Conservation (phyloP, 2,329 filamentous ascomycete genomes). For the Pseudocercospora cruenta region DNA sequence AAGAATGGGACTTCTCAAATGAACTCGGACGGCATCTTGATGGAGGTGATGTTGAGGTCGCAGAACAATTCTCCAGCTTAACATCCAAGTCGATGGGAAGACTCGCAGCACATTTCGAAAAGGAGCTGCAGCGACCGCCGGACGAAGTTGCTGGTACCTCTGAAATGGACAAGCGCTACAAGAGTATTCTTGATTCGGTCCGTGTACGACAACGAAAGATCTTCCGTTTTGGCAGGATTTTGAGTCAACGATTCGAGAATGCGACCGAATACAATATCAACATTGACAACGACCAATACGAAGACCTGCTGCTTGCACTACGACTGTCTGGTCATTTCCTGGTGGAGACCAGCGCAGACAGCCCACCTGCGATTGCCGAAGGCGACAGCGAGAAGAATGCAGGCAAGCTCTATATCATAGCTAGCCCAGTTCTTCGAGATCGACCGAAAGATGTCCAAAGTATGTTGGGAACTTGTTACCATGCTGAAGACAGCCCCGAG, state of each 20-base stretch:
- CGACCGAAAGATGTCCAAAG: conserved; percentile 80
- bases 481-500: conserved; percentile 68
- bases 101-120: conserved; percentile 87
- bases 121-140: conserved; percentile 80
- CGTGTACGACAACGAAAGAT: conserved; percentile 94
- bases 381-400: conserved; percentile 40
- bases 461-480: conserved; percentile 79
- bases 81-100: conserved; percentile 91
- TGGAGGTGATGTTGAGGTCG: conserved; percentile 92
- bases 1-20: conserved; percentile 98
- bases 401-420: conserved; percentile 71
- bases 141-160: conserved; percentile 71
- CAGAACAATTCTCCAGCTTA: conserved; percentile 92
- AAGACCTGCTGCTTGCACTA: conserved; percentile 78
- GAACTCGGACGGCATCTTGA: conserved; percentile 89
- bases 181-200: conserved; percentile 91
- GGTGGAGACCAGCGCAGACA: conserved; percentile 64
- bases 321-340: conserved; percentile 84
- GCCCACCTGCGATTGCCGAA: conserved; percentile 46
- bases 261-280: conserved; percentile 92
- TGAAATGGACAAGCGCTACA: conserved; percentile 97
- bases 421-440: conserved; percentile 75
- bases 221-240: conserved; percentile 87
- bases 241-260: conserved; percentile 95
- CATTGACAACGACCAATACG: conserved; percentile 68